A percentile compares a stretch with the other conserved stretches of the same genome.
Evolutionary conservation across 345 rosid genomes (phyloP).

Genomic region (Pistacia integerrima): DNA sequence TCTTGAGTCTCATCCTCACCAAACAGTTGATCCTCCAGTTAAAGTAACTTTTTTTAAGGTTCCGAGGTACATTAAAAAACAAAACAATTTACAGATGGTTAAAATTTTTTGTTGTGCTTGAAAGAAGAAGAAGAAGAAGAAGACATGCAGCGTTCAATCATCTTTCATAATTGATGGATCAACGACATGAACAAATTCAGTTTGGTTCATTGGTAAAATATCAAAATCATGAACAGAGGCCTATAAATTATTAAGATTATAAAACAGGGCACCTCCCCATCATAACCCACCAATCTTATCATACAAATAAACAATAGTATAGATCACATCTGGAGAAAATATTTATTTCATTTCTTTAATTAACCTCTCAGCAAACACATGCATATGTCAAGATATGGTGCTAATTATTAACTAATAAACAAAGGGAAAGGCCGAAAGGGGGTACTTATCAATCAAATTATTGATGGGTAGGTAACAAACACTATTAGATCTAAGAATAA

Average conservation of each 20-base stretch:
- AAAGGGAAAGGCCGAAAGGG: background rate
- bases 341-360: background rate
- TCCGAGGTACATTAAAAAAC: no score
- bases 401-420: slow-evolving; percentile 11
- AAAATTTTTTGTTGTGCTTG: background rate
- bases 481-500: slow-evolving; percentile 7
- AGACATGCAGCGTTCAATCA: background rate
- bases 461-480: slow-evolving; percentile 19
- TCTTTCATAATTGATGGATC: background rate
- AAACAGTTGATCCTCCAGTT: slow-evolving; percentile 12
- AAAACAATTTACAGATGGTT: no score
- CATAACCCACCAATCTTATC: background rate
- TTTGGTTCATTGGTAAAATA: slow-evolving; percentile 22
- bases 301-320: background rate
- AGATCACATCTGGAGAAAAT: background rate
- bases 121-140: background rate
- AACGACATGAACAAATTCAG: background rate
- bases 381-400: slow-evolving; percentile 13
- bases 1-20: slow-evolving; percentile 27
- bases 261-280: background rate
- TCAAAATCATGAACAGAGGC: slow-evolving; percentile 23
- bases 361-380: slow-evolving; percentile 8
- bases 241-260: background rate
- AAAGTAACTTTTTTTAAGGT: background rate
- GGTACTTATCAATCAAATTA: slow-evolving; percentile 12